phyloP scores from a whole-genome alignment of 1,284 basidiomycete genomes.

The Ceratobasidium sp. region DNA sequence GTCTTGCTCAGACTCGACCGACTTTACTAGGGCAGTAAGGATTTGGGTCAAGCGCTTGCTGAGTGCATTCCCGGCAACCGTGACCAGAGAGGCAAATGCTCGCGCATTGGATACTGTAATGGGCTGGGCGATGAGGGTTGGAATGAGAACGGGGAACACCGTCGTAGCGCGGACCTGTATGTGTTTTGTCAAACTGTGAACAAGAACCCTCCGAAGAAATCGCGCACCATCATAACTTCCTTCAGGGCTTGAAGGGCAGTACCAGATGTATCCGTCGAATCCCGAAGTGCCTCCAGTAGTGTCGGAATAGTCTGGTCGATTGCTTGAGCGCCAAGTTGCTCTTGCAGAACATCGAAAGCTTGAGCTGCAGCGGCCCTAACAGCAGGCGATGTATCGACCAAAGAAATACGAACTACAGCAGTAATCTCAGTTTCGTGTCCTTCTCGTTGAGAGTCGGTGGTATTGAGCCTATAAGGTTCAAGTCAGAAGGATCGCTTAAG shows the following conservation, averaged over 20 bases:
- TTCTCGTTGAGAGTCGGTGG: constrained; percentile 87
- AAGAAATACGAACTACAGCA: constrained; percentile 80
- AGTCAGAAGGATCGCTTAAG: constrained; percentile 13
- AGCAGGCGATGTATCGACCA: constrained; percentile 87
- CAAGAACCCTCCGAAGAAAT: constrained; percentile 7
- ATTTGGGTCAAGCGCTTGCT: constrained; percentile 84
- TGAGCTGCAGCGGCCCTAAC: constrained; percentile 94
- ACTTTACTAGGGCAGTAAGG: constrained; percentile 78
- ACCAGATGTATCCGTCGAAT: constrained; percentile 89
- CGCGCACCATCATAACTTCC: constrained; percentile 91
- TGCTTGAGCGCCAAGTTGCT: constrained; percentile 87
- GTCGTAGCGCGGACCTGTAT: constrained; percentile 85
- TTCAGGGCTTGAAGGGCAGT: constrained; percentile 94
- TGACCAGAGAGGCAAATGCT: constrained; percentile 89
- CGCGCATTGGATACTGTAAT: constrained; percentile 97
- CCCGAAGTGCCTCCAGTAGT: constrained; percentile 89
- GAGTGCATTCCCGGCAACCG: constrained; percentile 91
- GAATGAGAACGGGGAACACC: constrained; percentile 98
- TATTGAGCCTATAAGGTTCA: constrained; percentile 70
- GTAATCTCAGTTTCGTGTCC: constrained; percentile 93
- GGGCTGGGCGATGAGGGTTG: constrained; percentile 88
- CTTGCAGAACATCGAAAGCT: constrained; percentile 94
- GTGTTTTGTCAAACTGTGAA: constrained; percentile 25
- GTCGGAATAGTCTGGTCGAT: constrained; percentile 98
- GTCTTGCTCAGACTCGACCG: constrained; percentile 71